Conservation (phyloP, 257 asterid species). For the Forsythia suspensa region DNA sequence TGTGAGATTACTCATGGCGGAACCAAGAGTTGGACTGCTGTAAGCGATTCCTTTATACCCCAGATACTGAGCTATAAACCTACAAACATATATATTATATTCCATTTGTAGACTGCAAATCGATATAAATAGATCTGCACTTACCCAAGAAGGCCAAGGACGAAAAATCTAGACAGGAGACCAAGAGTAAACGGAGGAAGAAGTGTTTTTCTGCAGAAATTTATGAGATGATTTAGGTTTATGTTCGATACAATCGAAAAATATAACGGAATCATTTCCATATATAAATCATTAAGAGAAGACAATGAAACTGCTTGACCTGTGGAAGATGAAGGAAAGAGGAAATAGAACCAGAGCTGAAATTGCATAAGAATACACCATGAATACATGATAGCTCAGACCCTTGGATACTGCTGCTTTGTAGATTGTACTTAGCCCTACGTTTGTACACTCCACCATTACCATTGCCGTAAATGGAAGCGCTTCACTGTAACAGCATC, state of each 20-base stretch:
- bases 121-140: too few species aligned
- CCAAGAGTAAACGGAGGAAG: slow-evolving; percentile 28
- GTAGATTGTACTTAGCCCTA: slow-evolving; percentile 28
- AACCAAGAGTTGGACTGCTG: slow-evolving; percentile 43
- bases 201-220: slow-evolving; percentile 27
- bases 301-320: slow-evolving; percentile 2
- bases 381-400: slow-evolving; percentile 29
- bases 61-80: slow-evolving; percentile 31
- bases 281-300: too few species aligned
- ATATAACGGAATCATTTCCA: too few species aligned
- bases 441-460: slow-evolving; percentile 28
- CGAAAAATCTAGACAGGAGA: slow-evolving; percentile 25
- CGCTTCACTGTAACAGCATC: slow-evolving; percentile 13
- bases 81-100: slow-evolving; percentile 11
- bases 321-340: slow-evolving; percentile 28
- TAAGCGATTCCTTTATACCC: slow-evolving; percentile 30
- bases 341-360: slow-evolving; percentile 34
- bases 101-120: too few species aligned
- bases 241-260: too few species aligned
- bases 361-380: slow-evolving; percentile 37
- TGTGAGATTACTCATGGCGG: slow-evolving; percentile 40
- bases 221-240: background rate
- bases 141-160: slow-evolving; percentile 25
- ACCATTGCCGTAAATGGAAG: slow-evolving; percentile 33
- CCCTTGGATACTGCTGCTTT: slow-evolving; percentile 46